These are phyloP conservation scores for Solanum acaule DNA, from an alignment of 257 asterid species.

Conservation along the genomic window DNA sequence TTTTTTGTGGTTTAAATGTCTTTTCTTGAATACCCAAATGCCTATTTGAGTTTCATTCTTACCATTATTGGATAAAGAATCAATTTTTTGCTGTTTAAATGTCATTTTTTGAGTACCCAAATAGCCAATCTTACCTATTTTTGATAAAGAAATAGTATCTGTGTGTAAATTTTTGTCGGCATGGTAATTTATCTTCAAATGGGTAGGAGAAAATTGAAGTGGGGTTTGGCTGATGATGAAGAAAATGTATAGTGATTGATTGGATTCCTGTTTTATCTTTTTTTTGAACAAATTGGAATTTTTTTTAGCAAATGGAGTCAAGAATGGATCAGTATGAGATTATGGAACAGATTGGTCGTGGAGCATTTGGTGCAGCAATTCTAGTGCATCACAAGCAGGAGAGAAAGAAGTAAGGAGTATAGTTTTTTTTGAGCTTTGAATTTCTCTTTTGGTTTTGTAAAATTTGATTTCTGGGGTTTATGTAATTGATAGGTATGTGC, in stretches of 20 bases:
- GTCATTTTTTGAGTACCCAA: neutral
- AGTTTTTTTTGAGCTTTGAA: neutral
- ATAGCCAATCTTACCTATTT: neutral
- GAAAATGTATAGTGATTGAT: neutral
- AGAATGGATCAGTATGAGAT: slow-evolving; percentile 97
- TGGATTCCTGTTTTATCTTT: neutral
- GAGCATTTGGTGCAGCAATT: slow-evolving; percentile 99
- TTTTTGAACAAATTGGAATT: neutral
- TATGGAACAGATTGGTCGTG: slow-evolving; percentile 99
- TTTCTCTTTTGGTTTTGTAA: neutral
- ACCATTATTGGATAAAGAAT: neutral
- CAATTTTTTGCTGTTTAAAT: neutral
- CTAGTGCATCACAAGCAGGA: slow-evolving; percentile 89
- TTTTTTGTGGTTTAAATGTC: neutral
- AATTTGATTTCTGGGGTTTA: slow-evolving; percentile 3
- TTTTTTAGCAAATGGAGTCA: slow-evolving; percentile 46
- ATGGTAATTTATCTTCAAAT: neutral
- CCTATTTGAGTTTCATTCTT: neutral
- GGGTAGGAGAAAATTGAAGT: neutral
- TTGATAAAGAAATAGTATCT: neutral
- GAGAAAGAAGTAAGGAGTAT: slow-evolving; percentile 52
- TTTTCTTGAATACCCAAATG: neutral
- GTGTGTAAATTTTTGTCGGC: neutral
- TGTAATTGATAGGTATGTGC: slow-evolving; percentile 61
- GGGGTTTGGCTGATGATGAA: neutral